Base-by-base conservation (phyloP, 1,139 yeast genomes). In the Yamadazyma sp. region DNA sequence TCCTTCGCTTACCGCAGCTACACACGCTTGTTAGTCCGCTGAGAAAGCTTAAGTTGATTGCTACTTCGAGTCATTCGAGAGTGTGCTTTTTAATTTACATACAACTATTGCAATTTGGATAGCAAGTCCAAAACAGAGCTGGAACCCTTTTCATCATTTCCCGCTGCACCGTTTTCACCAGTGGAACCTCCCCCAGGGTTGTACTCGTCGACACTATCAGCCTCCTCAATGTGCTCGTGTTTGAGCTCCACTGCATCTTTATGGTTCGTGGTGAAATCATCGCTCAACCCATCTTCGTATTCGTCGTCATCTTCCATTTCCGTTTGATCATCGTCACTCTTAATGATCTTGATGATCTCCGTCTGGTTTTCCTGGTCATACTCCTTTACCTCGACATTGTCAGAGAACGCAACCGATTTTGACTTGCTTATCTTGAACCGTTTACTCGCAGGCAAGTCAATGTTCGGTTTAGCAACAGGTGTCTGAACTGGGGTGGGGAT, bases 361-460 rank as follows among this genome's bases (percentile, higher is more conserved):
- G 59, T 52, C 26, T 58, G 56, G 32, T 66, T 72, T 39, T 69
- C 75, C 12, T 65, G 50, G 31, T 66, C 70, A 40, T 56, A 71
- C 45, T 72, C 77, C 45, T 71, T 69, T 17, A 72, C 63, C 46
- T 70, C 71, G n/a, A 72, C 58, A 39, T 69, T 69, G 38, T 71
- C 75, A 0, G 75, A 64, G 45, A 72, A 72, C 12, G 77, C 76
- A 8, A 72, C 77, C 17, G 67, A 49, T 42, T 71, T 72, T 1
- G 59, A 48, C 33, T 45, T 53, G 4, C 60, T 48, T 16, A 48
- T 39, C 37, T 53, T 50, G 34, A 50, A 44, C 47, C 59, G 58
- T 41, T 59, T 57, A 7, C 59, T 41, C 2, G 55, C 51, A 2
- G 61, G 61, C 3, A 40, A 20, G 26, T 40, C 35, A 25, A 39